Conservation (phyloP, 768 basidiomycete species). For the Mycena leptocephala region DNA sequence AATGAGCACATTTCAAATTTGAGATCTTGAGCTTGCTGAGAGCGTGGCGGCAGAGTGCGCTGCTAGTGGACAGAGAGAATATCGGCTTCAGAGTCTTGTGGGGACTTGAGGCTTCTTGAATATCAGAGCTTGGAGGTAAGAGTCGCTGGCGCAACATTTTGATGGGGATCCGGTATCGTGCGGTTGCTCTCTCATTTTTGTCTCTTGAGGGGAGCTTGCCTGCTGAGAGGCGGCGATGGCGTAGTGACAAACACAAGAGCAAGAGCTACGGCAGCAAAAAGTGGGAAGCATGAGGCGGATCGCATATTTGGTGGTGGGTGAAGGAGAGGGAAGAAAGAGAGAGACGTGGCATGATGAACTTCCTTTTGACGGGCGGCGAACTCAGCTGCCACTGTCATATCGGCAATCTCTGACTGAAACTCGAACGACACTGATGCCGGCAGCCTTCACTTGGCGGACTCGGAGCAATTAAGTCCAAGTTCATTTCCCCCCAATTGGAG, state of each 20-base stretch:
- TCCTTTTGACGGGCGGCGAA: background rate
- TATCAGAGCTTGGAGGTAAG: background rate
- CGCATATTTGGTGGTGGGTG: background rate
- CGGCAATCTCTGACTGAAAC: background rate
- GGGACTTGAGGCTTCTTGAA: too few species aligned
- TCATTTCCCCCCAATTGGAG: background rate
- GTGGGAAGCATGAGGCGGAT: background rate
- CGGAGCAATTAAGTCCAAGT: background rate
- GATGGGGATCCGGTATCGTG: background rate
- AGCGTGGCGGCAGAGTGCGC: background rate
- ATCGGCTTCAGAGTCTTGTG: background rate
- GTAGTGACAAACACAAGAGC: background rate
- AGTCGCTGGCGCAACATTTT: background rate
- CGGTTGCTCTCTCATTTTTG: background rate
- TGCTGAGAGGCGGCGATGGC: background rate
- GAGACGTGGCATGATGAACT: background rate
- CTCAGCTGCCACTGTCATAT: background rate
- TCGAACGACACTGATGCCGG: background rate
- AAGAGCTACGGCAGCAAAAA: background rate
- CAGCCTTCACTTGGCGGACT: background rate
- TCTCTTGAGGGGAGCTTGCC: background rate
- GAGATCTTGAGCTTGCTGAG: too few species aligned
- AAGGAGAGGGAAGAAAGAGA: background rate
- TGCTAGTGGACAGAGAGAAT: background rate
- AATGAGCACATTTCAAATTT: too few species aligned